A percentile compares a stretch with the other conserved stretches of the same genome.
These are phyloP conservation scores for Halophytophthora batemanensis DNA, from an alignment of 352 stramenopile genomes.

Conservation along the genomic window DNA sequence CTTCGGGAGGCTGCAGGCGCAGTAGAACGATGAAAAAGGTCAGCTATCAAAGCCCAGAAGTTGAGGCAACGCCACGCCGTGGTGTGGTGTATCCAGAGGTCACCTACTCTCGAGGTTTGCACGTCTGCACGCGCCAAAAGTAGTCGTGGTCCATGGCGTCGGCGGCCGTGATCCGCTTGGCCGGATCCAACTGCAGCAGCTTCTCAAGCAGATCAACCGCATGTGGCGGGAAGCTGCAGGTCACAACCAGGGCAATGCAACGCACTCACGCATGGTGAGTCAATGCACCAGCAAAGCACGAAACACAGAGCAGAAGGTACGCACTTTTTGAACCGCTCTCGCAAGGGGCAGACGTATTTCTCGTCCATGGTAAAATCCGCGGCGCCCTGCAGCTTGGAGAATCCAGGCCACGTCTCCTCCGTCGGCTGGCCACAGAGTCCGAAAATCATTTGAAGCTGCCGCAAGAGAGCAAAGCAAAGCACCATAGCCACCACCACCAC, in stretches of 20 bases:
- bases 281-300: neutral
- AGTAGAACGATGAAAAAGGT: conserved; percentile 1
- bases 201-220: conserved; percentile 91
- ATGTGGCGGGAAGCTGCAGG: conserved; percentile 62
- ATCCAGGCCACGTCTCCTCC: conserved; percentile 77
- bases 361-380: conserved; percentile 71
- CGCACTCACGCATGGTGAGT: conserved; percentile 2
- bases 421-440: conserved; percentile 72
- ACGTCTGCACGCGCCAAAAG: conserved; percentile 91
- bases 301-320: conserved; percentile 8
- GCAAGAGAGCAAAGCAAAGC: neutral
- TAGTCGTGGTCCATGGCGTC: conserved; percentile 97
- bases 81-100: too few species aligned
- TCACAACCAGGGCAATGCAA: neutral
- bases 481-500: conserved; percentile 2
- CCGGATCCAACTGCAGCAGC: conserved; percentile 94
- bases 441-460: conserved; percentile 76
- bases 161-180: conserved; percentile 91
- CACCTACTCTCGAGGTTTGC: conserved; percentile 79
- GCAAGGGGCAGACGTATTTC: conserved; percentile 71
- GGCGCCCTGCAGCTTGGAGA: conserved; percentile 68
- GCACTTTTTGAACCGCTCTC: conserved; percentile 81
- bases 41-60: too few species aligned
- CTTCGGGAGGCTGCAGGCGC: conserved; percentile 62
- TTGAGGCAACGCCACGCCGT: neutral